Evolutionary conservation across 1,284 basidiomycete species (phyloP).

Genomic region (Sporisorium sorghi): DNA sequence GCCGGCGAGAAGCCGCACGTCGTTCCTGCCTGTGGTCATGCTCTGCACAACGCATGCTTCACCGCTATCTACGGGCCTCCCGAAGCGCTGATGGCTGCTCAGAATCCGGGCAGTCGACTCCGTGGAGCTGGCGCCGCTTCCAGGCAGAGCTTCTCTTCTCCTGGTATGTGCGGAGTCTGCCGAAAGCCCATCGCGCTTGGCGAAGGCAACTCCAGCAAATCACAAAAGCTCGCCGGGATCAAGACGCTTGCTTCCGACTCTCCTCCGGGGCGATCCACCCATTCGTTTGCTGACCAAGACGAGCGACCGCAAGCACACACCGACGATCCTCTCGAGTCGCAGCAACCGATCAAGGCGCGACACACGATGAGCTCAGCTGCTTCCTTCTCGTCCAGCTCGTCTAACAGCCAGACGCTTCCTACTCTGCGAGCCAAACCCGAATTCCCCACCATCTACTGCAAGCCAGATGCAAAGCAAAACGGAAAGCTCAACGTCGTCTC

Average conservation of each 20-base stretch:
- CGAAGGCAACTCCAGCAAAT: slow-evolving; percentile 76
- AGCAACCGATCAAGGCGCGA: slow-evolving; percentile 3
- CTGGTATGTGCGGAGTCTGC: slow-evolving; percentile 96
- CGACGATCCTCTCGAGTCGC: slow-evolving; percentile 42
- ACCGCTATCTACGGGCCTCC: slow-evolving; percentile 91
- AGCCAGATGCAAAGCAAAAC: slow-evolving; percentile 62
- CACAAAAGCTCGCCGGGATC: slow-evolving; percentile 49
- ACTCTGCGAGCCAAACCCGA: slow-evolving; percentile 89
- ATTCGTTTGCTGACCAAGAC: slow-evolving; percentile 20
- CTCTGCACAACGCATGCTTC: slow-evolving; percentile 94
- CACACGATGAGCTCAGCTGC: slow-evolving; percentile 33
- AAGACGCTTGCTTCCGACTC: slow-evolving; percentile 10
- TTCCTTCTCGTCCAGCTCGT: slow-evolving; percentile 35
- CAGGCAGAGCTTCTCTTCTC: slow-evolving; percentile 72
- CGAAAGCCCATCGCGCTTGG: slow-evolving; percentile 92
- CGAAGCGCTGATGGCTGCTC: slow-evolving; percentile 72
- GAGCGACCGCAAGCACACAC: slow-evolving; percentile 29
- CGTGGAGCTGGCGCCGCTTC: slow-evolving; percentile 29
- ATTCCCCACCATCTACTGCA: slow-evolving; percentile 82
- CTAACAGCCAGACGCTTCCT: slow-evolving; percentile 71
- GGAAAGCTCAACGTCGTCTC: slow-evolving; percentile 83
- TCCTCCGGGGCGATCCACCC: slow-evolving; percentile 9
- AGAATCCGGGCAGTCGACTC: slow-evolving; percentile 31
- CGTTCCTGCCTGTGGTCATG: slow-evolving; percentile 95
- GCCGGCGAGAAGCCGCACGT: slow-evolving; percentile 93